Base-by-base conservation (phyloP, 768 basidiomycete species). In the Termitomyces sp. region DNA sequence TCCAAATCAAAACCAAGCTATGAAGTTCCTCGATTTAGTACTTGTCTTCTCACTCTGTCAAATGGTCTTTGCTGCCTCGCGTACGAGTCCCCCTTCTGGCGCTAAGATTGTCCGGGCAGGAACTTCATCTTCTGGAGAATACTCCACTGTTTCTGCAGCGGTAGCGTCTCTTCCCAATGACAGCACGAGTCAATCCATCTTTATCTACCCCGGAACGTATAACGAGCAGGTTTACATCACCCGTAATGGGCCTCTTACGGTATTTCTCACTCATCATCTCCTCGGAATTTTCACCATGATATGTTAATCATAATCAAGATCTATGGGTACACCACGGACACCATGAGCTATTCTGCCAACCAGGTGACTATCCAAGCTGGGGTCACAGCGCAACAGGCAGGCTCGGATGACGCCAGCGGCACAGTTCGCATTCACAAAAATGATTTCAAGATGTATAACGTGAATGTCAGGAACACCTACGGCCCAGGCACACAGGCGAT, bases 181-280 rank as follows among this genome's bases (percentile, higher is more conserved):
- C 60, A 68, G 66, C 48, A 71, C 74, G 14, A 66, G 66, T 1
- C 67, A 66, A 11, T 68, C 71, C 10, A 76, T 81, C 49, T 81
- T 81, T 66, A 75, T 81, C 22, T 81, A 70, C 60, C 77, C 78
- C 6, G 78, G 78, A 7, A 78, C 73, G 3, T 80, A 80, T 57
- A 67, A 62, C 32, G 79, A 74, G 48, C 78, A 78, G 56, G 71
- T 79, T 5, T 70, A 72, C 56, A 78, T 81, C 53, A 75, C 76
- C 11, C 76, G 80, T 44, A 51, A 70, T 2, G 79, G 79, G 1
- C 74, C 77, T 8, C 68, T 78, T 13, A 77, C 75, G 1, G 79
- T 76, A 55, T 7, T 62, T 61, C 11, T 2, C 16, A 41, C 38
- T 26, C n/a, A n/a, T n/a, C 66, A 40, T 52, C 26, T 14, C 13